phyloP scores from a whole-genome alignment of 208 protist genomes.

The Acanthamoeba royreba region DNA sequence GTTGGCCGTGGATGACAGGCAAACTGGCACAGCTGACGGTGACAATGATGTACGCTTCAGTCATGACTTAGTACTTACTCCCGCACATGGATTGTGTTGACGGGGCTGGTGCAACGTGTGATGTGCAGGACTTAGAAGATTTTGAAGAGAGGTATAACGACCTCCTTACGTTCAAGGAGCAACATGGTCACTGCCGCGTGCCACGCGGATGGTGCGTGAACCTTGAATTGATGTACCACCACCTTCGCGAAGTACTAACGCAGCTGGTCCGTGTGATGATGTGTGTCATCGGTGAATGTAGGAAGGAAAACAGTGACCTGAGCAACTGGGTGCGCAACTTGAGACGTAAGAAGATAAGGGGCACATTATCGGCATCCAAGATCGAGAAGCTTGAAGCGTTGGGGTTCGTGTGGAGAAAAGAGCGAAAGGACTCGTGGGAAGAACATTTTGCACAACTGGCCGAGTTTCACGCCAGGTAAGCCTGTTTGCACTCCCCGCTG shows the following conservation, averaged over 20 bases:
- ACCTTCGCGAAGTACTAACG: neutral
- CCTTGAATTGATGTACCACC: neutral
- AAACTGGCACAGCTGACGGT: neutral
- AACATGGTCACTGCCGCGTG: neutral
- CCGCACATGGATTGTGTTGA: no score
- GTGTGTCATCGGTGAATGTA: neutral
- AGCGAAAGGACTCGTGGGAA: neutral
- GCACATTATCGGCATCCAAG: neutral
- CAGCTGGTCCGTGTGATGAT: no score
- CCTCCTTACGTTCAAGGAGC: neutral
- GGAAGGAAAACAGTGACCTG: neutral
- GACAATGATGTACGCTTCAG: neutral
- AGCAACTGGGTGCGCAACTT: neutral
- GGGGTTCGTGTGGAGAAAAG: neutral
- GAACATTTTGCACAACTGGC: neutral
- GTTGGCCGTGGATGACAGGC: neutral
- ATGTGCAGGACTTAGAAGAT: neutral
- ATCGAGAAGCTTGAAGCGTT: neutral
- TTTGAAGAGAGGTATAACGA: neutral
- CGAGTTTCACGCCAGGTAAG: neutral
- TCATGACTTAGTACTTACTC: no score
- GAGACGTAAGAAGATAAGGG: slow-evolving; percentile 5
- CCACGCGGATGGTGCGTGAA: neutral
- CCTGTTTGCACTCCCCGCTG: neutral
- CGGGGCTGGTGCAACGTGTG: no score